These are phyloP conservation scores for Aspergillus unguis DNA, from an alignment of 2,329 filamentous ascomycete species.

Conservation along the genomic window DNA sequence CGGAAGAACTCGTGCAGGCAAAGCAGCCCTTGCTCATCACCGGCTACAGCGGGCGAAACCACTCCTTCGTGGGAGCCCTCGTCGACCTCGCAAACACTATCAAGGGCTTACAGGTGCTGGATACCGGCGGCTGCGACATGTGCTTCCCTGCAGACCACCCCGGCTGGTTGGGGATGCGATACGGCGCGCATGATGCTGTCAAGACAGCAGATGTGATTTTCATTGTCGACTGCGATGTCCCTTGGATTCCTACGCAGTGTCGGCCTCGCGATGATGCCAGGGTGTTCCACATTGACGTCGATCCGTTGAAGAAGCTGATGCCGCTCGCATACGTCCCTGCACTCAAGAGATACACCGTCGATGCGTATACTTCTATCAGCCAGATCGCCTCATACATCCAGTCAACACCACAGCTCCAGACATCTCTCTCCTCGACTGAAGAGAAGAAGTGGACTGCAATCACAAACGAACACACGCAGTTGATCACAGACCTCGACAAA, in stretches of 20 bases:
- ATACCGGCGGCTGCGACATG: conserved; percentile 53
- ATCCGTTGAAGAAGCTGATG: conserved; percentile 69
- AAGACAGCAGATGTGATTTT: conserved; percentile 77
- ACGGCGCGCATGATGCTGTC: conserved; percentile 70
- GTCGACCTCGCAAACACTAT: conserved; percentile 48
- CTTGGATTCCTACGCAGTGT: conserved; percentile 82
- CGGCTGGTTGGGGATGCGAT: conserved; percentile 67
- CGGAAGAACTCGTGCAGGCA: conserved; percentile 44
- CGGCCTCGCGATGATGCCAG: conserved; percentile 55
- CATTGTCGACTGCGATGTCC: conserved; percentile 84
- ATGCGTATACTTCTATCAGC: conserved; percentile 61
- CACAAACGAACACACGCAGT: too few relatives aligned
- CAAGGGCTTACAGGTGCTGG: conserved; percentile 49
- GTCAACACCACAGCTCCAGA: conserved; percentile 20
- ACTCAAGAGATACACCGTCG: conserved; percentile 63
- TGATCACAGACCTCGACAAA: conserved; percentile 39
- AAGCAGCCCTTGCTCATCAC: conserved; percentile 50
- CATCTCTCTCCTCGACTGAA: too few relatives aligned
- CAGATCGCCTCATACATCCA: conserved; percentile 66
- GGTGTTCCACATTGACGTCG: conserved; percentile 64
- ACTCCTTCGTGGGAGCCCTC: conserved; percentile 42
- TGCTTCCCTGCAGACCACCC: conserved; percentile 48
- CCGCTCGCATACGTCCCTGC: conserved; percentile 69
- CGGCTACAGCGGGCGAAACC: conserved; percentile 50
- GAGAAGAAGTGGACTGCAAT: too few relatives aligned